These are phyloP conservation scores for Colletotrichum tofieldiae DNA, from an alignment of 2,329 filamentous ascomycete species.

Conservation along the genomic window DNA sequence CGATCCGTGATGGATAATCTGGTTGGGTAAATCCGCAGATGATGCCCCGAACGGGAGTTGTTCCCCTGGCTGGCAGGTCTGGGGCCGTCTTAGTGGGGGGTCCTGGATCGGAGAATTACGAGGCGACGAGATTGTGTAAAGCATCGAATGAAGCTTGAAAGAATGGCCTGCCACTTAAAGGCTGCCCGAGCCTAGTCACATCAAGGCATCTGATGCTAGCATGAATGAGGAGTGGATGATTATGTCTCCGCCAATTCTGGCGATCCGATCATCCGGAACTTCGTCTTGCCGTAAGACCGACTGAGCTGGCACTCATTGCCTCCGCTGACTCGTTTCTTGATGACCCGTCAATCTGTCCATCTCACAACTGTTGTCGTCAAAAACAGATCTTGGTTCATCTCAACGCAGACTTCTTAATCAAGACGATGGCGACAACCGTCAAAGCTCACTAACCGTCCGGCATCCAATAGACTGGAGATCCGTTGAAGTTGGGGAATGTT, in stretches of 20 bases:
- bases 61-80: not conserved
- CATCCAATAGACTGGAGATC: constrained; percentile 41
- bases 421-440: too few relatives aligned
- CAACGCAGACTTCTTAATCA: not conserved
- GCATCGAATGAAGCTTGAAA: not conserved
- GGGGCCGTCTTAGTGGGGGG: not conserved
- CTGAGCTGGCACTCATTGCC: not conserved
- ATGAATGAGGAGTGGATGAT: constrained; percentile 6
- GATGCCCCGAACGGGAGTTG: constrained; percentile 25
- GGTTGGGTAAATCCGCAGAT: constrained; percentile 1
- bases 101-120: not conserved
- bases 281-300: not conserved
- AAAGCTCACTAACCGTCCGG: constrained; percentile 7
- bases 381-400: not conserved
- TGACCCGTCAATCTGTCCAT: not conserved
- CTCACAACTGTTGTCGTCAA: not conserved
- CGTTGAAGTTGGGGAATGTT: constrained; percentile 40
- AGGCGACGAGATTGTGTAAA: not conserved
- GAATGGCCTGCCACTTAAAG: not conserved
- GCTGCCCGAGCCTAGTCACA: not conserved
- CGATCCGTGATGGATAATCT: constrained; percentile 22
- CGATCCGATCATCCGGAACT: not conserved
- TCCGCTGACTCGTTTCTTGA: not conserved
- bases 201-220: not conserved
- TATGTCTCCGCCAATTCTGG: constrained; percentile 2